Base-by-base conservation (phyloP, 768 basidiomycete species). In the Aureoboletus auriporus region DNA sequence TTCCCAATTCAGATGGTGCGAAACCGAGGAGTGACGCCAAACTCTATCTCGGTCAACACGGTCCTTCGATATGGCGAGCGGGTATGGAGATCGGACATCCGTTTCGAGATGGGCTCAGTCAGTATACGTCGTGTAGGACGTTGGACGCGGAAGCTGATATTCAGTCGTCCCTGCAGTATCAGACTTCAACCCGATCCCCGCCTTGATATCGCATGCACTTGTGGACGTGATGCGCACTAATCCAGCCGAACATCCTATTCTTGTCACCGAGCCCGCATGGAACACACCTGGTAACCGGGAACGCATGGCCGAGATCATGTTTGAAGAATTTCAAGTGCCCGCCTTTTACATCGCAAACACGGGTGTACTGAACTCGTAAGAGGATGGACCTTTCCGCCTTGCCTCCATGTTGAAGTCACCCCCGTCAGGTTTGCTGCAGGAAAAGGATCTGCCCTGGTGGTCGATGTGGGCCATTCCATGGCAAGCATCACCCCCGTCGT, bases 281-380 rank as follows among this genome's bases (percentile, higher is more conserved):
- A 98, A 97, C 64, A 90, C 92, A 0, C 75, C 83, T 17, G 83
- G 83, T n/a, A 92, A 96, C 62, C 75, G 95, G 51, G 93, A 98
- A 71, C 79, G 86, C 46, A 89, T 98, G 86, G 89, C 93, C 10
- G 93, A 98, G 70, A 88, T 96, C 40, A 89, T 96, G 84, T 98
- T 98, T 60, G 96, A 99, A 68, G 87, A 95, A 57, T 95, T 96
- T 58, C 75, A 89, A 40, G 87, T 86, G 7, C 95, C 96, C 8
- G 96, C 94, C 3, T 93, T 95, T 70, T 99, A 98, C 65, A 89
- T 95, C 34, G 93, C 94, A 13, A 96, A 97, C 63, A 89, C 89
- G 20, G 88, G 90, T 17, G 95, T 98, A 12, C 70, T 98, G 47
- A 94, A 90, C 64, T 88, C 95, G 92, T 97, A 68, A 58, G 61